Evolutionary conservation across 176 grass and related monocot genomes (phyloP), one percentile per base, ranked within the genome.

Genomic region (Juncus effusus): DNA sequence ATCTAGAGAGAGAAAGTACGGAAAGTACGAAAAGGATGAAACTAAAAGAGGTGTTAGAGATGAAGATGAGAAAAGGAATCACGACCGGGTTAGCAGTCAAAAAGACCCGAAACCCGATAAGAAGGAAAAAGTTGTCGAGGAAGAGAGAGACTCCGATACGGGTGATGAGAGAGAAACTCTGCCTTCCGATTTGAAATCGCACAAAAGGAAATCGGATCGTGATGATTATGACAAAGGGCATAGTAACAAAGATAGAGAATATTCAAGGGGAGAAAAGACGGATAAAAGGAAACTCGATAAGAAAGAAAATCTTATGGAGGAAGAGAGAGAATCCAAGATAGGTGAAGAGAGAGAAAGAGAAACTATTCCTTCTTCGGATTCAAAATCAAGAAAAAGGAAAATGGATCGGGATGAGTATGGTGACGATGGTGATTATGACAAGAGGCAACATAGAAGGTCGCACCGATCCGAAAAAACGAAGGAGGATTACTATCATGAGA

Each of bases 1-100:
- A 82, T 92, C 94, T 62, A 73, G 77, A 56, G 94, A 87, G 83
- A 89, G 73, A 82, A 89, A 82, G 6, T 73, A 86, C 54, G 73
- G 54, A 39, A 75, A 50, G 53, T 69, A 78, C 77, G 84, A 83
- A 67, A 82, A 83, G 51, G 77, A 82, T 73, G 86, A 64, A 83
- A 67, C 54, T 42, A 74, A 65, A 54, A 78, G 56, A 78, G 61
- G 73, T 54, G 70, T 40, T 44, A 92, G 81, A 84, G 72, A 86
- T 81, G 81, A 85, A 45, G 54, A 59, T 59, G 15, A 59, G 40
- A 28, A 72, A 42, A 53, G 58, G 36, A 45, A 69, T 69, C 44
- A 51, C 35, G 65, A 55, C 10, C 28, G 36, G 65, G 7, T 11
- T 40, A 55, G 45, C 41, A 67, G 61, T 62, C 62, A 78, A 60